phyloP scores from a whole-genome alignment of 805 yeast species.

The Scheffersomyces stipitis region DNA sequence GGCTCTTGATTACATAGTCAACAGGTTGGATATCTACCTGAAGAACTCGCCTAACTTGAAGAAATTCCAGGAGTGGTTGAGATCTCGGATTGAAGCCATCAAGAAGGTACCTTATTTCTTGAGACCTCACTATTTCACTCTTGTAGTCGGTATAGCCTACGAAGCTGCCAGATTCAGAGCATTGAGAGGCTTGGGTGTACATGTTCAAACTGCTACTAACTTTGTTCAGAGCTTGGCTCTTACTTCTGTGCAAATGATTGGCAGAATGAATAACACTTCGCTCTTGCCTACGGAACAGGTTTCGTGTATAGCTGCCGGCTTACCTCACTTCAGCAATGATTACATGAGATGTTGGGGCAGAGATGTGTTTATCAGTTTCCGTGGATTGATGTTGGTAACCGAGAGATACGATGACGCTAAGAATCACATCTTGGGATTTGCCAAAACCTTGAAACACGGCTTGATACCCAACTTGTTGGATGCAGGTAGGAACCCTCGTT shows the following conservation, averaged over 20 bases:
- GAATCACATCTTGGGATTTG: conserved; percentile 80
- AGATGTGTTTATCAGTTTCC: conserved; percentile 83
- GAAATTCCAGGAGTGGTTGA: conserved; percentile 70
- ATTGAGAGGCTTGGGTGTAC: conserved; percentile 49
- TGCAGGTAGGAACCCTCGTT: conserved; percentile 91
- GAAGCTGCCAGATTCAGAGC: conserved; percentile 77
- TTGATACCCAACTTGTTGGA: conserved; percentile 90
- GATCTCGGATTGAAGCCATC: conserved; percentile 59
- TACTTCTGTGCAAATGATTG: conserved; percentile 86
- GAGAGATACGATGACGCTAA: conserved; percentile 80
- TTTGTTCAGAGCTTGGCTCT: conserved; percentile 80
- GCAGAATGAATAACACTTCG: conserved; percentile 70
- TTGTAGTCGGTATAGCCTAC: conserved; percentile 79
- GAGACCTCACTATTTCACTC: conserved; percentile 83
- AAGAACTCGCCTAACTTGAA: conserved; percentile 46
- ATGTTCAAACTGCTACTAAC: conserved; percentile 58
- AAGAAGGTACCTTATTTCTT: conserved; percentile 72
- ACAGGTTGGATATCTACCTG: conserved; percentile 58
- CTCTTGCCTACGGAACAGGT: conserved; percentile 60
- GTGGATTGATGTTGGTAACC: conserved; percentile 79
- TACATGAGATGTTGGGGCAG: conserved; percentile 99
- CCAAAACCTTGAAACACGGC: conserved; percentile 90
- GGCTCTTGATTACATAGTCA: conserved; percentile 79
- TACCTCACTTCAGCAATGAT: conserved; percentile 88
- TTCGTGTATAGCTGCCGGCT: conserved; percentile 90